Evolutionary conservation across 768 basidiomycete genomes (phyloP).

Genomic region (Tylopilus intermedius): DNA sequence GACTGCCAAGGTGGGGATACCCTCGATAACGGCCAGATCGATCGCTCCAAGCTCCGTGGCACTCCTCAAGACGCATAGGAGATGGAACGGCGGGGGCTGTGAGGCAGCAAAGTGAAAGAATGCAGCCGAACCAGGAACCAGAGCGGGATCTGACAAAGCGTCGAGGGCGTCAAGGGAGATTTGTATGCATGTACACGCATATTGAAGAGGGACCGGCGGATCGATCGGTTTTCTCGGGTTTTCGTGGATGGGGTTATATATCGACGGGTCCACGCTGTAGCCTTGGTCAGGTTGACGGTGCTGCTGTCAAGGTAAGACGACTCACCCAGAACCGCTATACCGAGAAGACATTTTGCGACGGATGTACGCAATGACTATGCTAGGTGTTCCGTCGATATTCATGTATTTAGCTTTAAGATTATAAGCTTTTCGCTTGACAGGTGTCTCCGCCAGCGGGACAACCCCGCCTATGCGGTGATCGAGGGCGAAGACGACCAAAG

Average conservation of each 20-base stretch:
- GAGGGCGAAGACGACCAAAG: conserved; percentile 49
- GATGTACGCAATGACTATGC: conserved; percentile 54
- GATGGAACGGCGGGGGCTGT: conserved; percentile 39
- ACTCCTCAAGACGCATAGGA: conserved; percentile 36
- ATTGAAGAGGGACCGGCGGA: conserved; percentile 38
- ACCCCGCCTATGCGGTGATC: conserved; percentile 45
- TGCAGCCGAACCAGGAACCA: conserved; percentile 34
- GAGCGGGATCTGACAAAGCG: conserved; percentile 37
- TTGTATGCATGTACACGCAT: conserved; percentile 42
- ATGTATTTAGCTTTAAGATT: conserved; percentile 59
- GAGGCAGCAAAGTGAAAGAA: conserved; percentile 33
- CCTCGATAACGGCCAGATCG: conserved; percentile 41
- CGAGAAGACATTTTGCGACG: conserved; percentile 32
- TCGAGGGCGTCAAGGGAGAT: conserved; percentile 43
- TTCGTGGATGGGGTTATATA: conserved; percentile 29
- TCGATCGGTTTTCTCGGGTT: conserved; percentile 38
- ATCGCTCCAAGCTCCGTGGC: conserved; percentile 34
- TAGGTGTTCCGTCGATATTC: conserved; percentile 38
- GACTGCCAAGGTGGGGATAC: conserved; percentile 38
- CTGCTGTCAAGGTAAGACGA: neutral
- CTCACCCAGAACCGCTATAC: conserved; percentile 16
- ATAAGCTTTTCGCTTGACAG: conserved; percentile 49
- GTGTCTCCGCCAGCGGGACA: conserved; percentile 45
- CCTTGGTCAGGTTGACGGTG: conserved; percentile 2
- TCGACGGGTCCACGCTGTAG: conserved; percentile 27